phyloP scores from a whole-genome alignment of 1,284 basidiomycete genomes.

The Sphaerobolus stellatus region DNA sequence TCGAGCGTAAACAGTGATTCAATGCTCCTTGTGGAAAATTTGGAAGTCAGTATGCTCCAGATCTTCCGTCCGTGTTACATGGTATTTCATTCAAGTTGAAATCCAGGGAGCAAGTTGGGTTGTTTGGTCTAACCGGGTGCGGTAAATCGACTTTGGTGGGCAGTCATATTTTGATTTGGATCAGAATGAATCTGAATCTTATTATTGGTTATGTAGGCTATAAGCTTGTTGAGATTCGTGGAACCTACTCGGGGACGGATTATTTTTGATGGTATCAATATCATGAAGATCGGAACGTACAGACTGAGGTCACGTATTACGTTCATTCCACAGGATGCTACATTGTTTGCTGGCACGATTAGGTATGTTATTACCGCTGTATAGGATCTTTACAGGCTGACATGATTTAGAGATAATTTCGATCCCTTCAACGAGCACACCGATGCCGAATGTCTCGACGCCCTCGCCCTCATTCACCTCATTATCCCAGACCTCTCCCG shows the following conservation, averaged over 20 bases:
- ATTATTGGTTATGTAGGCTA: conserved; percentile 51
- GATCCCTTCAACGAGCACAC: conserved; percentile 86
- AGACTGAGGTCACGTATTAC: conserved; percentile 75
- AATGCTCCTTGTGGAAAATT: conserved; percentile 64
- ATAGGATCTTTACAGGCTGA: background rate
- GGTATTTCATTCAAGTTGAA: conserved; percentile 67
- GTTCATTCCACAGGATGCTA: conserved; percentile 61
- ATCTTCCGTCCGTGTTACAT: conserved; percentile 80
- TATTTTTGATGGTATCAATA: conserved; percentile 86
- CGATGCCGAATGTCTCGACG: conserved; percentile 75
- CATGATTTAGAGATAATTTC: conserved; percentile 63
- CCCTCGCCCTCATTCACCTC: conserved; percentile 57
- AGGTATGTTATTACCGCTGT: background rate
- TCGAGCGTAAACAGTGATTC: conserved; percentile 27
- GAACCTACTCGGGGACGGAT: conserved; percentile 82
- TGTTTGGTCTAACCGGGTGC: conserved; percentile 71
- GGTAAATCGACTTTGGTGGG: conserved; percentile 20
- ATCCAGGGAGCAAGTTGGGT: conserved; percentile 66
- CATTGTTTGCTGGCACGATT: conserved; percentile 85
- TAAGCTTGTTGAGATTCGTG: conserved; percentile 84
- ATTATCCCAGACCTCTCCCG: conserved; percentile 50
- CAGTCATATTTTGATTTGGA: background rate
- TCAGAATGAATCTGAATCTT: conserved; percentile 13
- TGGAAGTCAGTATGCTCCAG: conserved; percentile 81
- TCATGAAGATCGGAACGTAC: conserved; percentile 82